phyloP scores from a whole-genome alignment of 768 basidiomycete species.

The Filobasidium floriforme region DNA sequence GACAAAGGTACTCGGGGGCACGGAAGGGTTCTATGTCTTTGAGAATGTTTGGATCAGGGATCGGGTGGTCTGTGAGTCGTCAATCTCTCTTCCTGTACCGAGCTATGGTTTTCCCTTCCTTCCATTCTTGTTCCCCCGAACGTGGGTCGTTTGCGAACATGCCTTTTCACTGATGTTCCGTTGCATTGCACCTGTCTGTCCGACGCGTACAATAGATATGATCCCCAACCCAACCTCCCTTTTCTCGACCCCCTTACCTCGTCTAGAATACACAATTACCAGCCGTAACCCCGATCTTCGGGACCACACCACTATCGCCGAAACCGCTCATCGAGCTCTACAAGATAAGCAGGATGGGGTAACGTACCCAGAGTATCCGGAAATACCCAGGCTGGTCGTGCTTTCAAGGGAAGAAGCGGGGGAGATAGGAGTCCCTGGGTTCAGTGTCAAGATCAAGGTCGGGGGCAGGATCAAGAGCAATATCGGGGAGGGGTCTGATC shows the following conservation, averaged over 20 bases:
- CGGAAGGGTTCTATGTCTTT: conserved; percentile 20
- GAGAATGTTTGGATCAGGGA: conserved; percentile 23
- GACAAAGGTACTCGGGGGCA: conserved; percentile 12
- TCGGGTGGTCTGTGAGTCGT: conserved; percentile 20
- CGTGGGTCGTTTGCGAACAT: no score
- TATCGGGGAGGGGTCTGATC: no score
- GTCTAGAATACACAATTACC: conserved; percentile 17
- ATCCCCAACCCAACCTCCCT: conserved; percentile 13
- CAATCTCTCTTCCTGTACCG: no score
- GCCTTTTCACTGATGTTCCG: no score
- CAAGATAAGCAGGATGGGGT: conserved; percentile 4
- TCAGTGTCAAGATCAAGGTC: neutral
- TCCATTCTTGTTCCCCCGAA: no score
- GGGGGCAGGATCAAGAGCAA: neutral
- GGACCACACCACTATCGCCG: conserved; percentile 6
- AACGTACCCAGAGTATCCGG: conserved; percentile 18
- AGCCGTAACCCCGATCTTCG: neutral
- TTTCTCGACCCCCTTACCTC: conserved; percentile 15
- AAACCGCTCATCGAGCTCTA: neutral
- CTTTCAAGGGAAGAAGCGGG: conserved; percentile 14
- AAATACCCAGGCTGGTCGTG: conserved; percentile 14
- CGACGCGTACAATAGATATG: no score
- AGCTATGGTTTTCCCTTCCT: no score
- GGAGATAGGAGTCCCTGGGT: neutral
- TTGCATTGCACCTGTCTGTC: no score